These are phyloP conservation scores for Phragmites australis DNA, from an alignment of 176 grass and related monocot species.

Conservation along the genomic window DNA sequence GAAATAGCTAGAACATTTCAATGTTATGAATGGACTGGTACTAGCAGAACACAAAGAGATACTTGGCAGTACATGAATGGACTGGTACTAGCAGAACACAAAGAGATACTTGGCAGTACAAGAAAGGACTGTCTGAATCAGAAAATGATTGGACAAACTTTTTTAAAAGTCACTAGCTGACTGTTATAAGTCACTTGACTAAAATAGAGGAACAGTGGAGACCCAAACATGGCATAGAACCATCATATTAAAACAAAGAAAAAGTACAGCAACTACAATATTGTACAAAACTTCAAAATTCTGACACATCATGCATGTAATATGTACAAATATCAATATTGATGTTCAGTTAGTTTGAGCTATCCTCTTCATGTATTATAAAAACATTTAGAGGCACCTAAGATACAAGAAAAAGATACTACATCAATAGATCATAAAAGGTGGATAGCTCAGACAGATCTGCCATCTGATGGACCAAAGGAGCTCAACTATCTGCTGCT, in stretches of 20 bases:
- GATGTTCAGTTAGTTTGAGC: constrained; percentile 18
- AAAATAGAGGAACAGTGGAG: constrained; percentile 26
- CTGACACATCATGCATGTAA: neutral
- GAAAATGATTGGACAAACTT: constrained; percentile 25
- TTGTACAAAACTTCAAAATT: neutral
- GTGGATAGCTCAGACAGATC: constrained; percentile 31
- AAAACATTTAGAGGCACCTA: constrained; percentile 12
- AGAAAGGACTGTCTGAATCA: constrained; percentile 7
- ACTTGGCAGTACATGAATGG: constrained; percentile 23
- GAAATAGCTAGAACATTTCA: constrained; percentile 1
- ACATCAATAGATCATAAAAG: constrained; percentile 30
- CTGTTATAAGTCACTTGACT: neutral
- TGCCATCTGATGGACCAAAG: constrained; percentile 38
- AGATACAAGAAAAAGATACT: constrained; percentile 23
- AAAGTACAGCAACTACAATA: neutral
- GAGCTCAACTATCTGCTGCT: constrained; percentile 34
- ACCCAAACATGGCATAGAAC: constrained; percentile 11
- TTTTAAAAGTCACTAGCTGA: constrained; percentile 26
- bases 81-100: constrained; percentile 3
- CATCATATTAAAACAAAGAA: neutral
- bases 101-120: constrained; percentile 33
- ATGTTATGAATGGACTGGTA: constrained; percentile 24
- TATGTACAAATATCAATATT: constrained; percentile 9
- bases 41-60: constrained; percentile 27
- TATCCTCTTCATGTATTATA: constrained; percentile 11